Base-by-base conservation (phyloP, 2,329 filamentous ascomycete genomes). In the Verticillium longisporum region DNA sequence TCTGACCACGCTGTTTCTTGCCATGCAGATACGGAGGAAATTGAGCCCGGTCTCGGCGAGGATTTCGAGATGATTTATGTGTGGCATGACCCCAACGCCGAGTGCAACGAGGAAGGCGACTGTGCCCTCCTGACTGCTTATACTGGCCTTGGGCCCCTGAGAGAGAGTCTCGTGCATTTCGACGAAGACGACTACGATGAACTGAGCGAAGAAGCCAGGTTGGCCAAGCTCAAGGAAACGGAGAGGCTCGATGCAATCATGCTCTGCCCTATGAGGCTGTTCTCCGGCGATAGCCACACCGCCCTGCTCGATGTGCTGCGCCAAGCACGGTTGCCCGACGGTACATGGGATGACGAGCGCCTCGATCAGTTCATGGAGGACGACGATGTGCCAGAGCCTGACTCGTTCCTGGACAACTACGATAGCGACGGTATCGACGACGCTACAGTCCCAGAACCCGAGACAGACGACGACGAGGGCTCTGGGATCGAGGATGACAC, bases 351-450 rank as follows among this genome's bases (percentile, higher is more conserved):
- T 6, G 4, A 56, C 4, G 55, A 21, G 13, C 55, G 37, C 26
- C 13, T 21, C 1, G n/a, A 21, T n/a, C 31, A 31, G 15, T 10
- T 7, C n/a, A n/a, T n/a, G 14, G 15, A 6, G 41, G 41, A 55
- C 26, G 54, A 55, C 11, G 26, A 55, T 11, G 13, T 33, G 6
- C 59, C 21, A 15, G 32, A 37, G 26, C 45, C 18, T 31, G 56
- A 59, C 32, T 61, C 61, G 0, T 62, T 65, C 0, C 61, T 62
- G 0, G 66, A 69, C 0, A 68, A 72, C 55, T 77, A 78, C 15
- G 76, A 78, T 50, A 75, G 74, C 54, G 74, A 75, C 0, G 74
- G 73, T 0, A 76, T 78, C 6, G 74, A 77, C 41, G 74, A 77
- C 56, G 67, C 60, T 1, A 68, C 68, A 9, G 68, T 75, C 13